phyloP scores from a whole-genome alignment of 768 basidiomycete species.

The Lentinus brumalis region DNA sequence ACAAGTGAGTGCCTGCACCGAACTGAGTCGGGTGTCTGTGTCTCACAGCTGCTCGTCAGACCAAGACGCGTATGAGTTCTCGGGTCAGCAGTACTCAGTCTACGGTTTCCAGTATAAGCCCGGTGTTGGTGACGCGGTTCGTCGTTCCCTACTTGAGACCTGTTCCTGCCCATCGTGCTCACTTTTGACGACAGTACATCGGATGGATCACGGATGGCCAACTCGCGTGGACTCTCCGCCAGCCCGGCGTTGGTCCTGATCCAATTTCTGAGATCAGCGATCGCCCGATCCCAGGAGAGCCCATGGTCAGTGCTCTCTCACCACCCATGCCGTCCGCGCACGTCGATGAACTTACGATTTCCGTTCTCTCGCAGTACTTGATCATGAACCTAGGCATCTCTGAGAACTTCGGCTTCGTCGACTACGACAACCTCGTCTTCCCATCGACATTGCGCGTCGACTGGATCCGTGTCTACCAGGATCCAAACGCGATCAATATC shows the following conservation, averaged over 20 bases:
- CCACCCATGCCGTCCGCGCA: background rate
- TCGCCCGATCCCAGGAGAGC: slow-evolving; percentile 78
- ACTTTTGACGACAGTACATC: slow-evolving; percentile 57
- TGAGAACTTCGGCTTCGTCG: slow-evolving; percentile 59
- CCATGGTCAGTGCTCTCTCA: slow-evolving; percentile 60
- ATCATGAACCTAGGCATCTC: slow-evolving; percentile 63
- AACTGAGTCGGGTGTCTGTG: slow-evolving; percentile 45
- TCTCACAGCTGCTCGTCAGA: slow-evolving; percentile 42
- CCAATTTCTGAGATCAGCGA: slow-evolving; percentile 57
- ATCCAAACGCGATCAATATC: slow-evolving; percentile 46
- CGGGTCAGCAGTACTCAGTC: slow-evolving; percentile 54
- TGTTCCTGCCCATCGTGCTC: background rate
- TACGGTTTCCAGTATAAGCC: slow-evolving; percentile 86
- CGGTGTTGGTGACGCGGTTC: slow-evolving; percentile 57
- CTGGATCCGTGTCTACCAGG: slow-evolving; percentile 79
- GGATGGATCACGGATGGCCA: slow-evolving; percentile 72
- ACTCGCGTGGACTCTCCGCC: slow-evolving; percentile 70
- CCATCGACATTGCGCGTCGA: slow-evolving; percentile 69
- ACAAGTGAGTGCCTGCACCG: slow-evolving; percentile 48
- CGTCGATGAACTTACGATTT: background rate
- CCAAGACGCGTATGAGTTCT: slow-evolving; percentile 66
- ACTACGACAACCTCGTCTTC: slow-evolving; percentile 52
- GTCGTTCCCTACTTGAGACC: slow-evolving; percentile 55
- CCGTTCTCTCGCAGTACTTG: slow-evolving; percentile 43
- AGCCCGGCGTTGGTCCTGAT: slow-evolving; percentile 61